Conservation (phyloP, 2,329 filamentous ascomycete species). For the Colletotrichum godetiae region DNA sequence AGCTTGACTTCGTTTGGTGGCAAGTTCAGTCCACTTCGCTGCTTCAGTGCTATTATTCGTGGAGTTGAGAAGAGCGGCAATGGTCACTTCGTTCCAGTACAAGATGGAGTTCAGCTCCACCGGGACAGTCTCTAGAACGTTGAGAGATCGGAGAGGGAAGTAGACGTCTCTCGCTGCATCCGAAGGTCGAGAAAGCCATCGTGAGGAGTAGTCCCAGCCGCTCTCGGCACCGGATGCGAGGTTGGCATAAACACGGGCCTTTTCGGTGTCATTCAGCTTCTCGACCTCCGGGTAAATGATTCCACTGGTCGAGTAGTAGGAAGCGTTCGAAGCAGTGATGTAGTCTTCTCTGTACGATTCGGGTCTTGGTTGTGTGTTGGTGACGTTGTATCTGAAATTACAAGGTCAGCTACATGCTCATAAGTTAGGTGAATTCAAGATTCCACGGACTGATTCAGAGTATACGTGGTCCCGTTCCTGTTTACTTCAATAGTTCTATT, state of each 20-base stretch:
- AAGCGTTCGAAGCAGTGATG: slow-evolving; percentile 71
- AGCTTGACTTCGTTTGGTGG: slow-evolving; percentile 66
- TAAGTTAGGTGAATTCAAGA: background rate
- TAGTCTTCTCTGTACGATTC: slow-evolving; percentile 77
- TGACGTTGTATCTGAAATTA: slow-evolving; percentile 62
- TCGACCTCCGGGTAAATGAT: slow-evolving; percentile 66
- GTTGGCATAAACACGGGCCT: slow-evolving; percentile 67
- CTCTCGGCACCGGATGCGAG: slow-evolving; percentile 74
- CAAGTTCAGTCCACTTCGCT: slow-evolving; percentile 59
- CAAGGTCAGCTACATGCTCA: background rate
- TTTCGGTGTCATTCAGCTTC: slow-evolving; percentile 63
- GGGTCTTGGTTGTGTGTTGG: slow-evolving; percentile 74
- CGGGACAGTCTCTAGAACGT: slow-evolving; percentile 67
- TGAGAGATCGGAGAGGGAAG: slow-evolving; percentile 74
- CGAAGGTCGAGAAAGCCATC: slow-evolving; percentile 67
- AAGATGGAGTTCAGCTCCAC: slow-evolving; percentile 77
- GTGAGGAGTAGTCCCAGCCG: slow-evolving; percentile 72
- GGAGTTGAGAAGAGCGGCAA: slow-evolving; percentile 64
- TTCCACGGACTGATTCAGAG: slow-evolving; percentile 62
- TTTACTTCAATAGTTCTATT: slow-evolving; percentile 70
- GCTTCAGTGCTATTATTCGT: slow-evolving; percentile 63
- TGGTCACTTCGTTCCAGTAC: slow-evolving; percentile 72
- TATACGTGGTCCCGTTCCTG: slow-evolving; percentile 59
- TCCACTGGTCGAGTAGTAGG: slow-evolving; percentile 69
- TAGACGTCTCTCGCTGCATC: slow-evolving; percentile 70